Base-by-base conservation (phyloP, 495 filamentous ascomycete species). In the Trichoderma reesei region DNA sequence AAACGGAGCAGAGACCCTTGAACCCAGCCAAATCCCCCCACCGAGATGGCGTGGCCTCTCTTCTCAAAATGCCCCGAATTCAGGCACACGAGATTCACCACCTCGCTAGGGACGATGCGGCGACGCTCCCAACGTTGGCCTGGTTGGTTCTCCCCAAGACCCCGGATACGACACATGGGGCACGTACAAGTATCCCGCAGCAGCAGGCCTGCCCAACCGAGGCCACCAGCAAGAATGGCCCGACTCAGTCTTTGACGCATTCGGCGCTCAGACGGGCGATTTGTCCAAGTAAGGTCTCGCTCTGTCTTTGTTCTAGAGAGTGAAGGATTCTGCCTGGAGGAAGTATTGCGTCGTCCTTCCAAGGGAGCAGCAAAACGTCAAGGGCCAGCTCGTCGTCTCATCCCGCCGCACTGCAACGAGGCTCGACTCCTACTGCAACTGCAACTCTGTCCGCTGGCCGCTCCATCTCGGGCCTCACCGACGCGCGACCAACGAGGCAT, bases 11-110 rank as follows among this genome's bases (percentile, higher is more conserved):
- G 14, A 56, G 51, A 7, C 44, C 44, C 44, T 48, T n/a, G 44
- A 20, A 18, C 44, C 39, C 41, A 44, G 11, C 41, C 3, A 44
- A 16, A 16, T 1, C 41, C 41, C 44, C 44, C 14, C 44, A 48
- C 44, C 20, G n/a, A n/a, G 6, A 48, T 48, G 44, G 44, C 44
- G 44, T 48, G 20, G 44, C n/a, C n/a, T 56, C 51, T 31, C 18
- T 7, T 34, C 31, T 33, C 31, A 10, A 34, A 56, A 56, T 31
- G 5, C 51, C 51, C 51, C 31, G 51, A 56, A 56, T 56, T 26
- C 51, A 56, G 51, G 51, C n/a, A n/a, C 51, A 56, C 51, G 20
- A 56, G 51, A 56, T 56, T 56, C 51, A n/a, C 10, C 37, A n/a
- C 46, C 51, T 56, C 51, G 51, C 20, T 33, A 56, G 51, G 51